Evolutionary conservation across 306 rosid species (phyloP).

Genomic region (Vachellia collinsii): DNA sequence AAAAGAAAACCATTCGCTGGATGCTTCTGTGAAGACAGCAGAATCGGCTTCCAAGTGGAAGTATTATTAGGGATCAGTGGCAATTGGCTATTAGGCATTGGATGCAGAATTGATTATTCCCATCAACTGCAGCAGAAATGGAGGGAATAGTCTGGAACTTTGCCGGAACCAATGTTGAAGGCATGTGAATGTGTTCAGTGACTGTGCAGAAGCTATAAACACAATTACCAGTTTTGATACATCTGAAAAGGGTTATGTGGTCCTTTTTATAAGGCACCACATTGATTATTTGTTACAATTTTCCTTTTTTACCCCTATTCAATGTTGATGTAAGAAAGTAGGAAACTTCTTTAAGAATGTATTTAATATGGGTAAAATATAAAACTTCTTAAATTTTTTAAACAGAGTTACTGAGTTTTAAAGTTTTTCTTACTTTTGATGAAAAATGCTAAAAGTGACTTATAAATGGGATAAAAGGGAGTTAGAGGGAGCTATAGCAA

Average conservation of each 20-base stretch:
- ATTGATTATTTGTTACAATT: background rate
- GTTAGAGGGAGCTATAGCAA: background rate
- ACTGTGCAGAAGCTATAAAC: background rate
- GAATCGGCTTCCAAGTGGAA: too few species aligned
- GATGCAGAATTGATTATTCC: background rate
- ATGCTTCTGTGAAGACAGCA: background rate
- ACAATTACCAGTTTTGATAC: background rate
- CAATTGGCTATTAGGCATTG: too few species aligned
- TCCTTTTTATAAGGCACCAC: background rate
- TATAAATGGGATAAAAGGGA: background rate
- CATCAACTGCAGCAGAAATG: background rate
- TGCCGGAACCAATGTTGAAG: background rate
- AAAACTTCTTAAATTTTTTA: background rate
- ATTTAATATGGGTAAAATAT: too few species aligned
- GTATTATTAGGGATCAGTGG: too few species aligned
- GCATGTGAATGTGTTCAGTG: background rate
- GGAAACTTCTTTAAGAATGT: too few species aligned
- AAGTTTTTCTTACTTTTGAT: too few species aligned
- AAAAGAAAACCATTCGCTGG: background rate
- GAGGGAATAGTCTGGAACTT: background rate
- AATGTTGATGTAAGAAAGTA: background rate
- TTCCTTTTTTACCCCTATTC: too few species aligned
- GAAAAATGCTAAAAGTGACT: background rate
- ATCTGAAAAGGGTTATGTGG: background rate
- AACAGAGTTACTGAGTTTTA: background rate